These are phyloP conservation scores for Aspergillus versicolor DNA, from an alignment of 2,329 filamentous ascomycete species.

Conservation along the genomic window DNA sequence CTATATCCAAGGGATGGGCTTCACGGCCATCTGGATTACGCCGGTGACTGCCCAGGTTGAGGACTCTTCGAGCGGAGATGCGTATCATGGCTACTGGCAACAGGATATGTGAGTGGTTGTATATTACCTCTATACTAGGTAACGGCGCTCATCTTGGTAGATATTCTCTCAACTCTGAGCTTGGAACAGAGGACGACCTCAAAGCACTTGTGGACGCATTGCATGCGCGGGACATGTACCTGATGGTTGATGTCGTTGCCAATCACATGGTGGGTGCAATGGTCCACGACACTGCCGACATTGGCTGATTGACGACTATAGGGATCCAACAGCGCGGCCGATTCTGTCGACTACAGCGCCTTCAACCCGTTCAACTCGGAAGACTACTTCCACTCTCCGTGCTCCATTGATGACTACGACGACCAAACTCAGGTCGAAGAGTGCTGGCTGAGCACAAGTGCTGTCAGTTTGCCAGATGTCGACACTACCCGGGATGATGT, in stretches of 20 bases:
- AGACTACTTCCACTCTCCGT: constrained; percentile 62
- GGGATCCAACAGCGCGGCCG: constrained; percentile 48
- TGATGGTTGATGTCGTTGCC: constrained; percentile 62
- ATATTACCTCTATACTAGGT: too few species aligned
- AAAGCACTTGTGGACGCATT: constrained; percentile 55
- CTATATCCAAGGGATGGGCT: constrained; percentile 51
- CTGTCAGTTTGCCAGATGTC: constrained; percentile 62
- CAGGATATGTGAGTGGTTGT: constrained; percentile 41
- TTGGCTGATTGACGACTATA: constrained; percentile 4
- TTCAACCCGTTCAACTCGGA: constrained; percentile 56
- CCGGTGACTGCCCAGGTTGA: constrained; percentile 43
- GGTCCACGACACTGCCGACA: too few species aligned
- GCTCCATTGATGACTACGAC: constrained; percentile 53
- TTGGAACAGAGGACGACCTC: constrained; percentile 61
- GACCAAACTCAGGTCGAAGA: constrained; percentile 46
- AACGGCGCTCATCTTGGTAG: constrained; percentile 31
- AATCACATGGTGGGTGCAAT: constrained; percentile 51
- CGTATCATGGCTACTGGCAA: constrained; percentile 54
- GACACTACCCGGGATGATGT: constrained; percentile 55
- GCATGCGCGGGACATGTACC: constrained; percentile 57
- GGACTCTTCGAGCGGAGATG: constrained; percentile 38
- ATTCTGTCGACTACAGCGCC: constrained; percentile 53
- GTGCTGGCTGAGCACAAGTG: constrained; percentile 58
- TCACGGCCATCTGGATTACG: constrained; percentile 52
- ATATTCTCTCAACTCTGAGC: constrained; percentile 57